phyloP scores from a whole-genome alignment of 176 grass and related monocot genomes.

The Musa itinerans region DNA sequence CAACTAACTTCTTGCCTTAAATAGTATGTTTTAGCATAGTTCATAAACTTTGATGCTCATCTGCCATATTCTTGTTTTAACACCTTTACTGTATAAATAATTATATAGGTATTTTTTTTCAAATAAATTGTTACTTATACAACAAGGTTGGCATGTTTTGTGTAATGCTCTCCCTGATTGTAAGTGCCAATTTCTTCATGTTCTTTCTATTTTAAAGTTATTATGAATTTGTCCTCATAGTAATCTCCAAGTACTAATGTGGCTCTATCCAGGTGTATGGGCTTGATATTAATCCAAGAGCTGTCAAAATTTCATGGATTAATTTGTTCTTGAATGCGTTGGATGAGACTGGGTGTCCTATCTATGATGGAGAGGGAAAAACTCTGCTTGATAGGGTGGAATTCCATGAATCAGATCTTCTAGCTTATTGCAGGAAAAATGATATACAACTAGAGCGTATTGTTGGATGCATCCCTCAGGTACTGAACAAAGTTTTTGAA shows the following conservation, averaged over 20 bases:
- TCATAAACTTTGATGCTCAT: no score
- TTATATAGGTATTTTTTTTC: background rate
- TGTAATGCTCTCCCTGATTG: background rate
- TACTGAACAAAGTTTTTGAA: conserved; percentile 21
- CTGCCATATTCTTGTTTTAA: background rate
- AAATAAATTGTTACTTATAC: background rate
- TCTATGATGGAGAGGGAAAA: conserved; percentile 76
- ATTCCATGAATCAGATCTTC: conserved; percentile 97
- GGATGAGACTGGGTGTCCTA: conserved; percentile 66
- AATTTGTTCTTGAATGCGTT: conserved; percentile 86
- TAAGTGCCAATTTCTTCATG: no score
- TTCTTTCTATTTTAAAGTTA: no score
- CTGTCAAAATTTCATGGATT: conserved; percentile 95
- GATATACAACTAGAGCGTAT: conserved; percentile 89
- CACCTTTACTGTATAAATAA: background rate
- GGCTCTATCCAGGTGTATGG: conserved; percentile 29
- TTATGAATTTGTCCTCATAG: background rate
- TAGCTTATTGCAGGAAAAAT: conserved; percentile 77
- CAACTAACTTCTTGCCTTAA: no score
- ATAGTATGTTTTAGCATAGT: no score
- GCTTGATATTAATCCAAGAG: conserved; percentile 92
- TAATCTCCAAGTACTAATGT: background rate
- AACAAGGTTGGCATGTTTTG: background rate
- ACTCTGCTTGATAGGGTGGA: conserved; percentile 86
- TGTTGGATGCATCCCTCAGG: conserved; percentile 96